Evolutionary conservation across 1,284 basidiomycete species (phyloP), one percentile per base, ranked within the genome.

Genomic region (Heterobasidion occidentale): DNA sequence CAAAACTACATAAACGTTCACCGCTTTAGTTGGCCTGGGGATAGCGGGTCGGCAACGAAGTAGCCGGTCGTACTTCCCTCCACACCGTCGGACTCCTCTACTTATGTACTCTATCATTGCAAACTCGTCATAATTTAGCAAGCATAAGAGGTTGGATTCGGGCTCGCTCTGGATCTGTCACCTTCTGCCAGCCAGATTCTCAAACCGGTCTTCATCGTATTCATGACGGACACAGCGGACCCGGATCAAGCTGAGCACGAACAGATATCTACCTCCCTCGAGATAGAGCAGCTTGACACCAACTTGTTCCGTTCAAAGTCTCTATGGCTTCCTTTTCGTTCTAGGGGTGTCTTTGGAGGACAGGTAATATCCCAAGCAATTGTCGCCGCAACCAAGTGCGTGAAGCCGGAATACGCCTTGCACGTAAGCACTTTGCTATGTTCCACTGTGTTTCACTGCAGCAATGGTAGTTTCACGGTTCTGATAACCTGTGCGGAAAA

Each of bases 301-400:
- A 86, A 88, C 65, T 70, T 92, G 52, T 92, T 84, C 67, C 81
- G 87, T 36, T 90, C 88, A 0, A 86, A 82, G 63, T 81, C 81
- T 1, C 76, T 94, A 1, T 90, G 83, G 78, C 61, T 83, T 14
- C 91, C 90, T 0, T 68, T 70, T 9, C 75, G 78, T 17, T 80
- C 81, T 17, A 78, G 92, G 58, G 92, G 92, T 27, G 92, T 92
- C 5, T 95, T 92, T 64, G 93, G 94, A 55, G 94, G 93, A 61
- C 89, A 91, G 68, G 92, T 95, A 58, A 93, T 96, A 62, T 93
- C 88, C 9, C 92, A 94, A 66, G 90, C 90, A 5, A 74, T 94
- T 35, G 81, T 89, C 14, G 84, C 90, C 12, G 91, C 92, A 6
- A 87, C 87, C 20, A 82, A 84, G 61, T 87, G 86, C 50, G 85